Evolutionary conservation across 1,284 basidiomycete genomes (phyloP).

Genomic region (Sanghuangporus weigelae): DNA sequence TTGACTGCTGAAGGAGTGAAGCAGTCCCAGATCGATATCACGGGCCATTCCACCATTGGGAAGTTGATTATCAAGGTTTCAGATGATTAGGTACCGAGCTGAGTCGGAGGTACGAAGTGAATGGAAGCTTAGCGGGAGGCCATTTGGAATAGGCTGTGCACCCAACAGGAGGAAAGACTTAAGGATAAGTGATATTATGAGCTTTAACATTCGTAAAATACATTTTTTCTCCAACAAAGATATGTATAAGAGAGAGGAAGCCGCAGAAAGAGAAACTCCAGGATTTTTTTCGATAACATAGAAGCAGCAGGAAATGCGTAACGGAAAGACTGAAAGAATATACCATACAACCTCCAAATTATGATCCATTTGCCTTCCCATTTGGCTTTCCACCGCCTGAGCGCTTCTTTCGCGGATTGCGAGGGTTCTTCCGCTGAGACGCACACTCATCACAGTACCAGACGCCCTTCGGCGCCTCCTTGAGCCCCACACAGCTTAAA

Average conservation of each 20-base stretch:
- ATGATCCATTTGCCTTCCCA: slow-evolving; percentile 18
- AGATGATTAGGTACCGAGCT: slow-evolving; percentile 8
- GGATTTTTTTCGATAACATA: background rate
- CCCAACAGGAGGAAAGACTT: background rate
- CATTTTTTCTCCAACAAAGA: background rate
- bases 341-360: background rate
- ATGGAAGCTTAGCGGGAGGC: background rate
- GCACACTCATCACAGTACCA: slow-evolving; percentile 80
- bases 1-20: slow-evolving; percentile 80
- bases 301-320: background rate
- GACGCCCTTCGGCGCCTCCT: slow-evolving; percentile 64
- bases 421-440: slow-evolving; percentile 36
- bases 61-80: slow-evolving; percentile 75
- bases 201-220: background rate
- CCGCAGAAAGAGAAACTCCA: background rate
- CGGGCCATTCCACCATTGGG: slow-evolving; percentile 73
- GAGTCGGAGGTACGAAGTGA: background rate
- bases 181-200: background rate
- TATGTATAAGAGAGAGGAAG: background rate
- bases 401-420: slow-evolving; percentile 31
- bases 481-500: slow-evolving; percentile 72
- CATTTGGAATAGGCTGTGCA: no score
- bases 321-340: background rate
- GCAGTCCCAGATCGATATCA: slow-evolving; percentile 78
- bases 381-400: slow-evolving; percentile 24